A percentile compares a stretch with the other conserved stretches of the same genome.
Evolutionary conservation across 495 filamentous ascomycete genomes (phyloP).

Genomic region (Hypoxylon rickii): DNA sequence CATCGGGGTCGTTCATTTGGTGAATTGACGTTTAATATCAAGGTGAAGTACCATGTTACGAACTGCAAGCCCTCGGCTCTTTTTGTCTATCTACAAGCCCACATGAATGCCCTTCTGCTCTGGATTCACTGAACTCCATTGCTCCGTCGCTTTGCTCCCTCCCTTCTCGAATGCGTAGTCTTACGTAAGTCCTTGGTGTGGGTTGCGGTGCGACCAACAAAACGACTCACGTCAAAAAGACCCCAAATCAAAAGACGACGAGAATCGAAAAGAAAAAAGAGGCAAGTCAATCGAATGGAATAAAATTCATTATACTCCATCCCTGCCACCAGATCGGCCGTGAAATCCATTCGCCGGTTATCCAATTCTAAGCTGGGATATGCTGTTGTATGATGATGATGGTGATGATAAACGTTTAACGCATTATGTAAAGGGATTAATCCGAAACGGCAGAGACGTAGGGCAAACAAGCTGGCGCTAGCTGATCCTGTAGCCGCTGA

Average conservation of each 20-base stretch:
- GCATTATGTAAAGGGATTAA: too few species aligned
- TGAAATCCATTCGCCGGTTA: constrained; percentile 35
- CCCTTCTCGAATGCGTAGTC: neutral
- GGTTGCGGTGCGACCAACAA: too few species aligned
- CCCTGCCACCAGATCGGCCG: constrained; percentile 15
- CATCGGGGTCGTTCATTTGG: neutral
- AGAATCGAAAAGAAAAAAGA: constrained; percentile 2
- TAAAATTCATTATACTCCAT: constrained; percentile 20
- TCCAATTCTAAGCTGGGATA: constrained; percentile 32
- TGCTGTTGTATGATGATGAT: constrained; percentile 6
- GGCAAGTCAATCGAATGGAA: constrained; percentile 6
- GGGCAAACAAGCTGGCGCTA: too few species aligned
- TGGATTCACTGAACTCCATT: constrained; percentile 18
- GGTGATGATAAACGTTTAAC: neutral
- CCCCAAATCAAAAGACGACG: too few species aligned
- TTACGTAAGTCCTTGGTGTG: too few species aligned
- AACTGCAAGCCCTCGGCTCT: constrained; percentile 12
- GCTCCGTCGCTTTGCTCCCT: constrained; percentile 11
- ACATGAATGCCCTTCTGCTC: constrained; percentile 3
- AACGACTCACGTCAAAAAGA: too few species aligned
- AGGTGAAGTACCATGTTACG: constrained; percentile 14
- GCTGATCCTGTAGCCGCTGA: too few species aligned
- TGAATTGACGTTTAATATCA: neutral
- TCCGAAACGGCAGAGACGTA: too few species aligned
- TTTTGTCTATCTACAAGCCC: constrained; percentile 29